Conservation (phyloP, 2,329 filamentous ascomycete genomes). For the Scedosporium dehoogii region DNA sequence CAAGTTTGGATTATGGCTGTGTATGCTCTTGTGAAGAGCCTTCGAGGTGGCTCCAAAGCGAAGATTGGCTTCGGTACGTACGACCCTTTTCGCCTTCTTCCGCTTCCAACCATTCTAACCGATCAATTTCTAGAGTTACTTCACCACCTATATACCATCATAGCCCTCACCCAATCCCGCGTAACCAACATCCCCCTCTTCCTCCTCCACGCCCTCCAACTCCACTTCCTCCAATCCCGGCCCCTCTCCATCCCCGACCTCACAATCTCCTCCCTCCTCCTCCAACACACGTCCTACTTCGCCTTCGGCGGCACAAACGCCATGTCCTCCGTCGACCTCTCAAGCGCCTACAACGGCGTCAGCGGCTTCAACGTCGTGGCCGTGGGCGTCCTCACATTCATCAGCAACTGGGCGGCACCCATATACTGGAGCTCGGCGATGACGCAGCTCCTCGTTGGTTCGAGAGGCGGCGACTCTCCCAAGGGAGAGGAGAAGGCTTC, state of each 20-base stretch:
- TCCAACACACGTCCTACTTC: slow-evolving; percentile 81
- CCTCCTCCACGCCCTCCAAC: slow-evolving; percentile 58
- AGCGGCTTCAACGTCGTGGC: slow-evolving; percentile 67
- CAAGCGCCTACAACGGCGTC: slow-evolving; percentile 90
- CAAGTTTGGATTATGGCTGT: slow-evolving; percentile 29
- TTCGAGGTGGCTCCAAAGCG: slow-evolving; percentile 15
- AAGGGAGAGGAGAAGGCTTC: slow-evolving; percentile 16
- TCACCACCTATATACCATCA: slow-evolving; percentile 64
- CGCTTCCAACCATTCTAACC: slow-evolving; percentile 8
- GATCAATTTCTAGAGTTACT: slow-evolving; percentile 28
- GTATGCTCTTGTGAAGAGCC: slow-evolving; percentile 29
- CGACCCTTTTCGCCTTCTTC: slow-evolving; percentile 1
- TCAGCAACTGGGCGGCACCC: slow-evolving; percentile 84
- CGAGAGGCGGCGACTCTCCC: slow-evolving; percentile 11
- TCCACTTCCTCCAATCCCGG: slow-evolving; percentile 36
- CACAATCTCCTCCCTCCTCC: slow-evolving; percentile 60
- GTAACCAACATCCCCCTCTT: slow-evolving; percentile 79
- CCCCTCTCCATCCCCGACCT: slow-evolving; percentile 46
- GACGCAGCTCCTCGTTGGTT: slow-evolving; percentile 44
- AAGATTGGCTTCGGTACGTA: neutral
- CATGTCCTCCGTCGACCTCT: slow-evolving; percentile 90
- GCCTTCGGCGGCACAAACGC: slow-evolving; percentile 85
- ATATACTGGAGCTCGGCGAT: slow-evolving; percentile 75
- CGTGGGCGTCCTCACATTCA: slow-evolving; percentile 76
- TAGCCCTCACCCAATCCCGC: slow-evolving; percentile 80